A percentile compares a stretch with the other conserved stretches of the same genome.
Conservation (phyloP, 768 basidiomycete species). For the Auricularia cornea region DNA sequence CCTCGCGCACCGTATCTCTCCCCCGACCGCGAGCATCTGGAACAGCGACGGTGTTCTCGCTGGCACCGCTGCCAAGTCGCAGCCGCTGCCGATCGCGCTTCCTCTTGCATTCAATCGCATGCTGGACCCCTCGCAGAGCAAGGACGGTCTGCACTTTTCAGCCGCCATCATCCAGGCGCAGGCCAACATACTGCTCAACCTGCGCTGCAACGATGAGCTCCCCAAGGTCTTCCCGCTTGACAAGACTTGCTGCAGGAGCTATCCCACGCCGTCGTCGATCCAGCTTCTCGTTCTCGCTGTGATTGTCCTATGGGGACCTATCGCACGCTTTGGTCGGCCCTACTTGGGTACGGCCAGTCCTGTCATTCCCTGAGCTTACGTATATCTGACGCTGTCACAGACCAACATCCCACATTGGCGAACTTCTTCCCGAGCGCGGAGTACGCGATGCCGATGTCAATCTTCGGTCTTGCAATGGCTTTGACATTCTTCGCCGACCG, state of each 20-base stretch:
- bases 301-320: conserved; percentile 45
- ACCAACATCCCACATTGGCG: conserved; percentile 5
- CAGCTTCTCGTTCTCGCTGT: conserved; percentile 45
- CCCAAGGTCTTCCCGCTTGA: conserved; percentile 56
- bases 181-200: conserved; percentile 69
- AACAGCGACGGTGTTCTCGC: conserved; percentile 4
- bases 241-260: conserved; percentile 74
- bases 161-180: conserved; percentile 54
- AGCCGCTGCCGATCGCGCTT: conserved; percentile 39
- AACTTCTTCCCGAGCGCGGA: conserved; percentile 27
- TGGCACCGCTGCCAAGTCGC: conserved; percentile 17
- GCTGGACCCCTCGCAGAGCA: conserved; percentile 62
- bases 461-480: conserved; percentile 59
- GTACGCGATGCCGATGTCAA: conserved; percentile 38
- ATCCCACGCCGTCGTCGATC: conserved; percentile 54
- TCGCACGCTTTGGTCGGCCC: conserved; percentile 29
- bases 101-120: conserved; percentile 78
- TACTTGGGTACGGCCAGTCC: conserved; percentile 15
- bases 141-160: conserved; percentile 80
- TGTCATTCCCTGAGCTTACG: background rate
- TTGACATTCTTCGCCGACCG: conserved; percentile 75
- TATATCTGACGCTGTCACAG: conserved; percentile 4
- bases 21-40: conserved; percentile 13
- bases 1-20: conserved; percentile 57
- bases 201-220: conserved; percentile 68